Percentiles rank a stretch among this genome's conserved stretches.
Conservation (phyloP, 2,329 filamentous ascomycete species). For the Botryotinia narcissicola region DNA sequence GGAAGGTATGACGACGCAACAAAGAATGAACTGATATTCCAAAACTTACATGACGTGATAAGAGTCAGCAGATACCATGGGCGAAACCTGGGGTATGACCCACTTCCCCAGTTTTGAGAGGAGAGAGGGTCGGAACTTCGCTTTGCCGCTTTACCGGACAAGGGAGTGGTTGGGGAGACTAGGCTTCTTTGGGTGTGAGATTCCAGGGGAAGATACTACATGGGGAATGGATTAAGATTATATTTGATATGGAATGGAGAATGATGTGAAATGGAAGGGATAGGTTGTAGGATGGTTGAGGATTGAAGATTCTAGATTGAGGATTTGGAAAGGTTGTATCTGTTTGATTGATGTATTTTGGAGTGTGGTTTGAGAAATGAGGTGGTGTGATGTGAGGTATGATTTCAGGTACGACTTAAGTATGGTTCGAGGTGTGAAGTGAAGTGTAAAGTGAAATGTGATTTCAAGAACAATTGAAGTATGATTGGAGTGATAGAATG, state of each 20-base stretch:
- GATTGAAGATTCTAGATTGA: background rate
- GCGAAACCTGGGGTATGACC: slow-evolving; percentile 12
- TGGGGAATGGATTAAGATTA: background rate
- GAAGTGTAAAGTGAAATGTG: background rate
- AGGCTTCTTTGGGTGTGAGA: background rate
- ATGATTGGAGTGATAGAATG: background rate
- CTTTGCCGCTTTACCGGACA: slow-evolving; percentile 1
- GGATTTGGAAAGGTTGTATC: background rate
- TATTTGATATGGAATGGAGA: background rate
- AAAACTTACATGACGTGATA: background rate
- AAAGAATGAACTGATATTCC: background rate
- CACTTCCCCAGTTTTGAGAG: slow-evolving; percentile 17
- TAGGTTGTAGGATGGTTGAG: background rate
- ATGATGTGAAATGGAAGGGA: background rate
- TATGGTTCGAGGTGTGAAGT: too few species aligned
- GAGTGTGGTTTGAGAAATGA: background rate
- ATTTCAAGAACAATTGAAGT: background rate
- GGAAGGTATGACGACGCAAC: too few species aligned
- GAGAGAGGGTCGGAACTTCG: background rate
- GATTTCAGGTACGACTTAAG: too few species aligned
- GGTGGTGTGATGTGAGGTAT: background rate
- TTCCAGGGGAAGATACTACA: background rate
- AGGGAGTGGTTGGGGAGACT: background rate
- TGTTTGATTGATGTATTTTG: background rate
- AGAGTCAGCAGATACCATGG: slow-evolving; percentile 7